A percentile compares a stretch with the other conserved stretches of the same genome.
Conservation (phyloP, 208 protist species). For the Paratrypanosoma confusum region DNA sequence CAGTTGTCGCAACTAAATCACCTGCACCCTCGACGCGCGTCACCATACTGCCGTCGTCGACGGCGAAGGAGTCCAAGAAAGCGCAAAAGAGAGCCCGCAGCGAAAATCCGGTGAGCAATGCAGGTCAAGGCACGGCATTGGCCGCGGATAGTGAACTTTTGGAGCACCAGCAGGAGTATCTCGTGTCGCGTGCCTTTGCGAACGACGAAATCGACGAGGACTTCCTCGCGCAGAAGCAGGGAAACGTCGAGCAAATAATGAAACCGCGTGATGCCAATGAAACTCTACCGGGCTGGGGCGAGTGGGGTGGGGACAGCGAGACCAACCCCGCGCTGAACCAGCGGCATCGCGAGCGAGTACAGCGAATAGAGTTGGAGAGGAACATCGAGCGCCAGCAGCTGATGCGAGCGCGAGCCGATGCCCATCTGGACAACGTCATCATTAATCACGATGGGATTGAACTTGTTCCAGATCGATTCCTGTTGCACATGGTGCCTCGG, state of each 20-base stretch:
- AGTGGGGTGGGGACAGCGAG: slow-evolving; percentile 88
- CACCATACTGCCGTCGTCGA: too few relatives aligned
- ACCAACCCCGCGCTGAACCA: slow-evolving; percentile 70
- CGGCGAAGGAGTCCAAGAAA: too few relatives aligned
- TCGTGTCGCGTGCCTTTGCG: slow-evolving; percentile 87
- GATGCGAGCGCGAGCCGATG: slow-evolving; percentile 77
- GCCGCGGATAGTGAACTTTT: not conserved
- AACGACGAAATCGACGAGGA: slow-evolving; percentile 84
- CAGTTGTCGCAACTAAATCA: too few relatives aligned
- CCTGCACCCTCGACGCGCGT: too few relatives aligned
- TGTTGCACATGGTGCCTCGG: slow-evolving; percentile 83
- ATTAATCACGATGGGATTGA: slow-evolving; percentile 91
- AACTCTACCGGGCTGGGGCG: slow-evolving; percentile 84
- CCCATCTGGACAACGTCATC: slow-evolving; percentile 82
- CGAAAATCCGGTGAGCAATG: not conserved
- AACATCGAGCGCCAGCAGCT: slow-evolving; percentile 66
- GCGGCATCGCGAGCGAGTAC: slow-evolving; percentile 51
- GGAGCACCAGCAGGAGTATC: slow-evolving; percentile 59
- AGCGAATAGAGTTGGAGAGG: slow-evolving; percentile 35
- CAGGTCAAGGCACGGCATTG: not conserved
- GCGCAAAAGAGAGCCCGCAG: not conserved
- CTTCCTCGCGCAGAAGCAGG: slow-evolving; percentile 80
- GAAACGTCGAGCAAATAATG: slow-evolving; percentile 78
- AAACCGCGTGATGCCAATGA: slow-evolving; percentile 76
- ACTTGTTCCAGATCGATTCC: slow-evolving; percentile 80